Conservation (phyloP, 2,329 filamentous ascomycete genomes). For the Stenocarpella maydis region DNA sequence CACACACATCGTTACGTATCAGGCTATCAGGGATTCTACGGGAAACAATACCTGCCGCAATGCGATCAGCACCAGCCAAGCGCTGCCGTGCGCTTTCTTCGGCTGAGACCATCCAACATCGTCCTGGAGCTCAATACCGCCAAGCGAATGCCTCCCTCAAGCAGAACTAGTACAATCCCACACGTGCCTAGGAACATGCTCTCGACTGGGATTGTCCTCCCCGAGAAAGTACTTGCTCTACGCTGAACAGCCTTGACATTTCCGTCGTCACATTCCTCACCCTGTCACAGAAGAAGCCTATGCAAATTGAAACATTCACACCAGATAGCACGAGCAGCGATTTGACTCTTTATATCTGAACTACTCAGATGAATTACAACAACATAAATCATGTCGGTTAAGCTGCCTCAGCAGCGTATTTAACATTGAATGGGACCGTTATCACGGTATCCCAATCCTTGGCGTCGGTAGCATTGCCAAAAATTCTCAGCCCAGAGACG, state of each 20-base stretch:
- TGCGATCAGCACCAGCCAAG: background rate
- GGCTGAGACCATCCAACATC: background rate
- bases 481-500: conserved; percentile 39
- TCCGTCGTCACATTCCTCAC: background rate
- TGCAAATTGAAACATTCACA: background rate
- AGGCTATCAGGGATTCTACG: too few species aligned
- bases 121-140: too few species aligned
- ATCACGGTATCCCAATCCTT: conserved; percentile 39
- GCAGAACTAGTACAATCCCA: background rate
- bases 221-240: background rate
- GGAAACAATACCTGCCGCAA: background rate
- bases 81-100: background rate
- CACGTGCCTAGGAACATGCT: too few species aligned
- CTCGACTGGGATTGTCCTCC: background rate
- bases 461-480: conserved; percentile 38
- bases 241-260: too few species aligned
- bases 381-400: background rate
- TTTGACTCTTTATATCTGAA: background rate
- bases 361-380: background rate
- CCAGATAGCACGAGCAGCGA: too few species aligned
- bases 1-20: too few species aligned
- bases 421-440: conserved; percentile 16
- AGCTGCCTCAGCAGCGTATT: background rate
- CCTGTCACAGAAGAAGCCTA: too few species aligned
- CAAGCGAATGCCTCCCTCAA: background rate